phyloP scores from a whole-genome alignment of 805 yeast genomes.

The Yarrowia bubula region DNA sequence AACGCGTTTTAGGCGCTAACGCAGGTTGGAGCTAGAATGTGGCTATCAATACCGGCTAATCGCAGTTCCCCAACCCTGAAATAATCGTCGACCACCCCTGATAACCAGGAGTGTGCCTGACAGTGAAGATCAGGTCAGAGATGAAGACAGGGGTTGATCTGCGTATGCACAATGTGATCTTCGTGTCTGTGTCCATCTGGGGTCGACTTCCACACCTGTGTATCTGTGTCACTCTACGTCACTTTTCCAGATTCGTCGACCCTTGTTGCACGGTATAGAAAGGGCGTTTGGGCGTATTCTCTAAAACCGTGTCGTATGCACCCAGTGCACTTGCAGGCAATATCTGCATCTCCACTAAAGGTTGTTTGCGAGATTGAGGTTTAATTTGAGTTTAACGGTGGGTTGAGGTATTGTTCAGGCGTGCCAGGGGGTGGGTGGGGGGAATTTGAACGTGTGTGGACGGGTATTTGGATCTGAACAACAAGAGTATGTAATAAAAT shows the following conservation, averaged over 20 bases:
- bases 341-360: not conserved
- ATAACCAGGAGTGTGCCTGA: slow-evolving; percentile 11
- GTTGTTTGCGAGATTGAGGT: not conserved
- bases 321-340: not conserved
- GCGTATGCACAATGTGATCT: not conserved
- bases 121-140: not conserved
- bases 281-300: no score
- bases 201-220: no score
- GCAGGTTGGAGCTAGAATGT: not conserved
- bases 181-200: no score
- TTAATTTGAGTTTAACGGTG: not conserved
- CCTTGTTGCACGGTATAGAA: not conserved
- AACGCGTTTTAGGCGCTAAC: not conserved
- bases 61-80: no score
- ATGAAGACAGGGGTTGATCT: not conserved
- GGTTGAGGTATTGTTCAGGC: no score
- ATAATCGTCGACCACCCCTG: not conserved
- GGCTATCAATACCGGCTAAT: no score
- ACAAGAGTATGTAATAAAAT: no score
- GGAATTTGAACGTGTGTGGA: not conserved
- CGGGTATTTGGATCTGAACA: not conserved
- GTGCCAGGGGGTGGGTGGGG: no score
- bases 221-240: no score
- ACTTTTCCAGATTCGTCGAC: not conserved
- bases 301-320: not conserved